These are phyloP conservation scores for Leccinum rimulosum DNA, from an alignment of 768 basidiomycete genomes.

Conservation along the genomic window DNA sequence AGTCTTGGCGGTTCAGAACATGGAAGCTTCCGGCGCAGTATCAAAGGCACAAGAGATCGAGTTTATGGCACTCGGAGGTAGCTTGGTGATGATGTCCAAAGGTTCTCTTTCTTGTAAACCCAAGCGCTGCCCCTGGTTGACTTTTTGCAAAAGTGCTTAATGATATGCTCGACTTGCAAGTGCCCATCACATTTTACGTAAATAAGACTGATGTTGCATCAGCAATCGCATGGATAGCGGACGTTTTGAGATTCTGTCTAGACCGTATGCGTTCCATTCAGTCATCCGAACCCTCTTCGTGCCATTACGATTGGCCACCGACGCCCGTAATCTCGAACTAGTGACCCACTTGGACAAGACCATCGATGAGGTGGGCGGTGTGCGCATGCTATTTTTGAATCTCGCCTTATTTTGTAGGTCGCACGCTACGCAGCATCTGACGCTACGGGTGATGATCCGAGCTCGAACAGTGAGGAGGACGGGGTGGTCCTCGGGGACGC, in stretches of 20 bases:
- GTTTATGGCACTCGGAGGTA: constrained; percentile 80
- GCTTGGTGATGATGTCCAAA: constrained; percentile 87
- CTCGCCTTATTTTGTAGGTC: constrained; percentile 37
- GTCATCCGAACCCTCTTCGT: constrained; percentile 73
- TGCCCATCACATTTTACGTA: constrained; percentile 2
- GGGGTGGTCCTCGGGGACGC: constrained; percentile 84
- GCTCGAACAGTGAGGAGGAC: constrained; percentile 37
- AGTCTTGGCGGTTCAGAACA: constrained; percentile 88
- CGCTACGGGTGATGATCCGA: constrained; percentile 50
- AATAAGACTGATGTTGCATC: constrained; percentile 8
- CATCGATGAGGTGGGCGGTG: constrained; percentile 53
- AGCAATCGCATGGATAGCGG: constrained; percentile 88
- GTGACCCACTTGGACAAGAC: constrained; percentile 63
- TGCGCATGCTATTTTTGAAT: constrained; percentile 19
- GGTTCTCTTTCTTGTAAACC: constrained; percentile 36
- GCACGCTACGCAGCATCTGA: constrained; percentile 59
- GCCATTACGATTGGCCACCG: constrained; percentile 63
- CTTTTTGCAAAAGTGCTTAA: constrained; percentile 55
- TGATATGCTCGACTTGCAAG: constrained; percentile 79
- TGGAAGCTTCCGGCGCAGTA: constrained; percentile 76
- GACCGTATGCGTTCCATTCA: constrained; percentile 77
- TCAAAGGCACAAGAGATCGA: constrained; percentile 79
- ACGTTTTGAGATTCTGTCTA: constrained; percentile 64
- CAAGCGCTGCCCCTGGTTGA: constrained; percentile 2
- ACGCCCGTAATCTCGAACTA: constrained; percentile 65